Evolutionary conservation across 441 rosid species (phyloP).

Genomic region (Codiaeum variegatum): DNA sequence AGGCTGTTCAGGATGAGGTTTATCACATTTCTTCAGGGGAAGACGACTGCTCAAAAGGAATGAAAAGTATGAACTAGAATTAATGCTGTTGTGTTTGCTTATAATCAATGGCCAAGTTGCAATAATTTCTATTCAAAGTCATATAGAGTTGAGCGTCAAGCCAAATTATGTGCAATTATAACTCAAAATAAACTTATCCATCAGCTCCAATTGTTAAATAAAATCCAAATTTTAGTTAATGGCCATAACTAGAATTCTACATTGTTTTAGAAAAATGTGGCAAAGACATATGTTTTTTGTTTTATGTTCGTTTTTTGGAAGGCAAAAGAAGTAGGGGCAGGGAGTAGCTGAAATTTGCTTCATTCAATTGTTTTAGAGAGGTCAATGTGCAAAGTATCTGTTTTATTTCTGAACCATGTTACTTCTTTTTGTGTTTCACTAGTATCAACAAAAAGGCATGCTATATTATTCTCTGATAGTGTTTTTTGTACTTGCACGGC

Average conservation of each 20-base stretch:
- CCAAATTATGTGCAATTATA: neutral
- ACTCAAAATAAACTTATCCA: neutral
- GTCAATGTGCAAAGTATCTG: neutral
- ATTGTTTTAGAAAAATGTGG: neutral
- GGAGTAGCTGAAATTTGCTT: neutral
- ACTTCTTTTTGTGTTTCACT: neutral
- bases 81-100: neutral
- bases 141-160: neutral
- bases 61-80: conserved; percentile 61
- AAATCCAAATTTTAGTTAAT: neutral
- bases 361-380: neutral
- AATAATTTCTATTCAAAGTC: neutral
- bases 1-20: conserved; percentile 43
- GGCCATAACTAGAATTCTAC: neutral
- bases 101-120: neutral
- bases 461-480: conserved; percentile 3
- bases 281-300: neutral
- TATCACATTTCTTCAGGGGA: conserved; percentile 77
- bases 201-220: neutral
- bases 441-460: neutral
- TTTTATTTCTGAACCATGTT: neutral
- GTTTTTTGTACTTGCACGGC: conserved; percentile 27
- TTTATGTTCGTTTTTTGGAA: neutral
- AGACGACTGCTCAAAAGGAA: conserved; percentile 74
- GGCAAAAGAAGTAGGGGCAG: neutral